phyloP scores from a whole-genome alignment of 129 eudicot species.

The Tagetes erecta region DNA sequence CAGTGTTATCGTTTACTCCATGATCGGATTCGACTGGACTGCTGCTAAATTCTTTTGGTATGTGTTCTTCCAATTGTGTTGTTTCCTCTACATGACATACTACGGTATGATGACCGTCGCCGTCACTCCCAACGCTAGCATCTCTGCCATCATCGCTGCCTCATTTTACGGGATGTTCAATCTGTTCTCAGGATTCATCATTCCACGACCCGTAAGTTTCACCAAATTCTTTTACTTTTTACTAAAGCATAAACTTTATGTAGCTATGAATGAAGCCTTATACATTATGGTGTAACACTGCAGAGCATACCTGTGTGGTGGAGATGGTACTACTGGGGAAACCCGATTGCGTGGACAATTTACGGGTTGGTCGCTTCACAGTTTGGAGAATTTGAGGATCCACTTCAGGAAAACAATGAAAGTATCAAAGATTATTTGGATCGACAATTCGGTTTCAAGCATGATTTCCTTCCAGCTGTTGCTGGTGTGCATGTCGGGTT shows the following conservation, averaged over 20 bases:
- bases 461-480: constrained; percentile 34
- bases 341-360: constrained; percentile 52
- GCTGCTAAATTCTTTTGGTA: constrained; percentile 47
- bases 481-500: constrained; percentile 37
- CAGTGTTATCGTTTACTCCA: constrained; percentile 45
- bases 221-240: not conserved
- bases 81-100: constrained; percentile 47
- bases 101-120: constrained; percentile 58
- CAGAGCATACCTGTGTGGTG: constrained; percentile 56
- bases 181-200: constrained; percentile 47
- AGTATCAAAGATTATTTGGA: constrained; percentile 30
- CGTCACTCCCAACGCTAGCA: constrained; percentile 45
- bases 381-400: constrained; percentile 33
- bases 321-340: constrained; percentile 51
- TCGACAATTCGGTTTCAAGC: constrained; percentile 32
- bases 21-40: constrained; percentile 55
- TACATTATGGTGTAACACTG: not conserved
- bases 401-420: constrained; percentile 9
- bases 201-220: constrained; percentile 50
- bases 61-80: constrained; percentile 39
- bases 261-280: not conserved
- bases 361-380: constrained; percentile 52
- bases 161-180: constrained; percentile 39
- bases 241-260: not conserved
- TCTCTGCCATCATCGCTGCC: constrained; percentile 45